Evolutionary conservation across 345 rosid species (phyloP), one percentile per base, ranked within the genome.

Genomic region (Litchi chinensis): DNA sequence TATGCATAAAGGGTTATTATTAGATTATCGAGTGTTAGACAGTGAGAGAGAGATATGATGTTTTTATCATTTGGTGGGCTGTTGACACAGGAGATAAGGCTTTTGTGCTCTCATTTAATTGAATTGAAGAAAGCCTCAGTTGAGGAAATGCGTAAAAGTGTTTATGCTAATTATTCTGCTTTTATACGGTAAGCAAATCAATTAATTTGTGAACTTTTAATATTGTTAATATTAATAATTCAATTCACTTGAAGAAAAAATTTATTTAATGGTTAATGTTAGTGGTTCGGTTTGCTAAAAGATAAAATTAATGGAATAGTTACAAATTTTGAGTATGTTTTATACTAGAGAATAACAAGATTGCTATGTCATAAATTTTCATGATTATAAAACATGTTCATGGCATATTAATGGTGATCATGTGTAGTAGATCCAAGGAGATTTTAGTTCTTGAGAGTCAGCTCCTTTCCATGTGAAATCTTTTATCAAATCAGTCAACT

Each of bases 141-240:
- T 0, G 99, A 95, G 87, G 99, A 95, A 90, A 95, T 95, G 99
- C 97, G 98, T 70, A 92, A 71, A 77, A 88, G 98, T 76, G 99
- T 93, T 81, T 95, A 92, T 73, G 99, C 98, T 16, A 95, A 95
- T 84, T 95, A 93, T 77, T 84, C 89, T 12, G 97, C 97, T 67
- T 95, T 95, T 80, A 95, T 95, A 70, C 87, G 92, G 98, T 89
- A 46, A 70, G 76, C 70, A 71, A 50, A 79, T 15, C 40, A 57
- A 6, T 12, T 24, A 7, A 15, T 52, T 69, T 8, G 1, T 41
- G 44, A 32, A 32, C 37, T 32, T 32, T 32, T 32, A 32, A 32
- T 32, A 32, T 32, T 32, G 37, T 32, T 32, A 32, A 32, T 32
- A 32, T 32, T 32, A 32, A 32, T 32, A 32, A 2, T 2, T 32